These are phyloP conservation scores for Vicia faba DNA, from an alignment of 306 rosid genomes.

Conservation along the genomic window DNA sequence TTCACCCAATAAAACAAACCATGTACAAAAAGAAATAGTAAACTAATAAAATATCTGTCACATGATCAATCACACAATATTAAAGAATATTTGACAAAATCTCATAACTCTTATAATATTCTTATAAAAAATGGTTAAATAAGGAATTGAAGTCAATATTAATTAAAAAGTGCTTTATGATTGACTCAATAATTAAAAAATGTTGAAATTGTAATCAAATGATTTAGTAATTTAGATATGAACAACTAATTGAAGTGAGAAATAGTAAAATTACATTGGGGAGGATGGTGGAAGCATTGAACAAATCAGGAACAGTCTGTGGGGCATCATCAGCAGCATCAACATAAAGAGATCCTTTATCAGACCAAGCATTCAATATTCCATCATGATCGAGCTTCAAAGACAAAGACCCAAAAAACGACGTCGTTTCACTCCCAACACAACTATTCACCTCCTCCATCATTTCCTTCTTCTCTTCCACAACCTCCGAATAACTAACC, in stretches of 20 bases:
- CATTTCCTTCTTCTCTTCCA: slow-evolving; percentile 61
- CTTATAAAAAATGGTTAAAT: neutral
- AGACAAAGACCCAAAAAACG: slow-evolving; percentile 48
- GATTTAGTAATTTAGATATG: too few relatives aligned
- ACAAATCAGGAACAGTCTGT: slow-evolving; percentile 67
- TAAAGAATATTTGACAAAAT: neutral
- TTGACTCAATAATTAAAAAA: neutral
- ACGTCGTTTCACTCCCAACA: slow-evolving; percentile 16
- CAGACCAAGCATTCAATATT: slow-evolving; percentile 89
- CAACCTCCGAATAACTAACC: slow-evolving; percentile 89
- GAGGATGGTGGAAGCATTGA: slow-evolving; percentile 13
- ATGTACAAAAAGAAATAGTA: neutral
- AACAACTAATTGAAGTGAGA: neutral
- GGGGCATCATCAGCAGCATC: slow-evolving; percentile 56
- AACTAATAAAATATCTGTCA: neutral
- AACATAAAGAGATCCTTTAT: slow-evolving; percentile 70
- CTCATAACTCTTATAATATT: neutral
- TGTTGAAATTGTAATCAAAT: neutral
- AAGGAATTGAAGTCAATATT: neutral
- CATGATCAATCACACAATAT: slow-evolving; percentile 1
- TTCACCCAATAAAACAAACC: neutral
- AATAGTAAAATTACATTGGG: slow-evolving; percentile 46
- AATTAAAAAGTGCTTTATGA: neutral
- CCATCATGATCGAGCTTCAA: slow-evolving; percentile 85
- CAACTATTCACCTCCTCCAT: slow-evolving; percentile 56